Percentiles rank a stretch among this genome's conserved stretches.
Evolutionary conservation across 495 filamentous ascomycete species (phyloP).

Genomic region (Hypoxylon lienhwacheense): DNA sequence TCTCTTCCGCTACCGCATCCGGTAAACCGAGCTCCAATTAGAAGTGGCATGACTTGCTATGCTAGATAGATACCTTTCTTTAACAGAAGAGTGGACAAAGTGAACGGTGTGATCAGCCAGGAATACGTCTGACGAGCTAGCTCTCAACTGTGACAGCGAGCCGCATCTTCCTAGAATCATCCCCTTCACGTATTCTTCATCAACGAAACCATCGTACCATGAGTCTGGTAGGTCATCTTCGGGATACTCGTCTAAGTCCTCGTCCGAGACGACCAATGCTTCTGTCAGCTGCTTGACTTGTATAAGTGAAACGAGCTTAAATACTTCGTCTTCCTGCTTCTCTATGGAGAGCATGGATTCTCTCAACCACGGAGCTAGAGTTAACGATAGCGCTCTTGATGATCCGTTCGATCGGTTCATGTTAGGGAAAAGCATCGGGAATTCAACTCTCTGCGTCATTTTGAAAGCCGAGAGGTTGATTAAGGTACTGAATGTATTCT

Average conservation of each 20-base stretch:
- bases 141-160: background rate
- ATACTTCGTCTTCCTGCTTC: background rate
- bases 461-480: background rate
- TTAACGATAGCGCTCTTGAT: background rate
- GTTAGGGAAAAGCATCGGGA: background rate
- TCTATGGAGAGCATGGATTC: slow-evolving; percentile 3
- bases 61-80: background rate
- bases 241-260: background rate
- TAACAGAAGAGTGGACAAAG: slow-evolving; percentile 2
- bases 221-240: background rate
- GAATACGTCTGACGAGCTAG: background rate
- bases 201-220: background rate
- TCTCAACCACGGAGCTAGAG: background rate
- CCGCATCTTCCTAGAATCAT: slow-evolving; percentile 3
- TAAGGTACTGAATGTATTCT: background rate
- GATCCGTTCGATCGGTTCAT: background rate
- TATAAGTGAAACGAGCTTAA: background rate
- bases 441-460: background rate
- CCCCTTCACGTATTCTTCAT: background rate
- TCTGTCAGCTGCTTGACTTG: slow-evolving; percentile 1
- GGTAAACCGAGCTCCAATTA: background rate
- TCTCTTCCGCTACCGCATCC: background rate
- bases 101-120: background rate
- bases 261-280: background rate
- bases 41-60: background rate